These are phyloP conservation scores for Phycomyces blakesleeanus DNA, from an alignment of 192 early-diverging fungal genomes.

Conservation along the genomic window DNA sequence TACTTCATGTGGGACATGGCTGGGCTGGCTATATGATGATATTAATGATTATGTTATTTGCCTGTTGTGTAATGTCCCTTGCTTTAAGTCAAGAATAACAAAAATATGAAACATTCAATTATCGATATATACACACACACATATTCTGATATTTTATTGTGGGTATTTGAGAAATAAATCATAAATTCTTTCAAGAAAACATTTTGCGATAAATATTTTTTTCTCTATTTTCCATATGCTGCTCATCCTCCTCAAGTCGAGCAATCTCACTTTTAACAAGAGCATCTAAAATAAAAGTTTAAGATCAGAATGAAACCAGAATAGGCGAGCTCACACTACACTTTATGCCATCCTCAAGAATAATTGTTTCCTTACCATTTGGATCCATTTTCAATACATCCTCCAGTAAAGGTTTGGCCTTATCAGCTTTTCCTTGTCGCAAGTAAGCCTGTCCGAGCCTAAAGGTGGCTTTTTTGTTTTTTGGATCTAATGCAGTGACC, in stretches of 20 bases:
- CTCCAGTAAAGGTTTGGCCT: conserved; percentile 9
- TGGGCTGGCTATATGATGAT: conserved; percentile 16
- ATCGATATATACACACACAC: too few relatives aligned
- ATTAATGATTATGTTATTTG: conserved; percentile 17
- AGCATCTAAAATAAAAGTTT: conserved; percentile 22
- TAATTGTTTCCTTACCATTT: conserved; percentile 11
- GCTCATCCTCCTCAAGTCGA: background rate
- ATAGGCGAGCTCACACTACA: too few relatives aligned
- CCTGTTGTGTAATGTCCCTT: conserved; percentile 15
- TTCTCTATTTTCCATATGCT: conserved; percentile 13
- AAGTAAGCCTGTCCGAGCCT: conserved; percentile 25
- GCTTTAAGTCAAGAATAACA: conserved; percentile 7
- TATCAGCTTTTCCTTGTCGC: background rate
- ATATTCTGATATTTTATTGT: too few relatives aligned
- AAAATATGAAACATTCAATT: background rate
- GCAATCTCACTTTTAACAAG: conserved; percentile 24
- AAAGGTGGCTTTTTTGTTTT: conserved; percentile 23
- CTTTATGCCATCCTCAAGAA: background rate
- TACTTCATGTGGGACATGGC: conserved; percentile 21
- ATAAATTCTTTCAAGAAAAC: conserved; percentile 7
- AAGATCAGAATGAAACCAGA: background rate
- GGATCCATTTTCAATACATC: conserved; percentile 6
- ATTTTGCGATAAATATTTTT: conserved; percentile 19
- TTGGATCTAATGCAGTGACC: conserved; percentile 8
- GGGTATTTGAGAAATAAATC: too few relatives aligned